Conservation (phyloP, 1,139 yeast genomes). For the Lodderomyces elongisporus region DNA sequence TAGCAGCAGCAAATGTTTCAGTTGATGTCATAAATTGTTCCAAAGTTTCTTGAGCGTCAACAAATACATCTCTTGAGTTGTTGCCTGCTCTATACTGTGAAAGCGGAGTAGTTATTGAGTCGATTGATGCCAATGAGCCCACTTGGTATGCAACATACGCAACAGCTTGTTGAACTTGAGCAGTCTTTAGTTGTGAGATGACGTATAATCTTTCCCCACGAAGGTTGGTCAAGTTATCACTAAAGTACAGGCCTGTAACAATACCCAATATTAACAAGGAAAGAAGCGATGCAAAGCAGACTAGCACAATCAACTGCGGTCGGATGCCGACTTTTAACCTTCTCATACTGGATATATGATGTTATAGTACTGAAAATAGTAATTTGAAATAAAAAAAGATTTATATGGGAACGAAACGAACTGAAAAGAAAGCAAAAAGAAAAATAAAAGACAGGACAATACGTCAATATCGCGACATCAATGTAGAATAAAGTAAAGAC, state of each 20-base stretch:
- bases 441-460: no score
- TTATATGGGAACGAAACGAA: no score
- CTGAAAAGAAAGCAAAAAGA: no score
- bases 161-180: conserved; percentile 70
- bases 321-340: conserved; percentile 50
- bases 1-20: conserved; percentile 59
- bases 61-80: conserved; percentile 37
- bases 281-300: conserved; percentile 67
- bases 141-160: conserved; percentile 64
- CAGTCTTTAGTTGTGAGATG: conserved; percentile 73
- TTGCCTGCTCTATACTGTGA: conserved; percentile 70
- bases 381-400: background rate
- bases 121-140: conserved; percentile 61
- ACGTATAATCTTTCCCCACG: conserved; percentile 70
- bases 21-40: conserved; percentile 62
- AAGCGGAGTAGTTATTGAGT: conserved; percentile 55
- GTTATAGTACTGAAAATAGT: background rate
- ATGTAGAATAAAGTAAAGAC: no score
- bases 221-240: conserved; percentile 54
- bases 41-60: conserved; percentile 40
- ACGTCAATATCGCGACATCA: no score
- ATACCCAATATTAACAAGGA: conserved; percentile 74
- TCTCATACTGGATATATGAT: conserved; percentile 27
- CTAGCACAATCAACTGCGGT: conserved; percentile 76
- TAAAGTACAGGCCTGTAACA: conserved; percentile 76